These are phyloP conservation scores for Neofusicoccum kwambonambiense DNA, from an alignment of 2,329 filamentous ascomycete species.

Conservation along the genomic window DNA sequence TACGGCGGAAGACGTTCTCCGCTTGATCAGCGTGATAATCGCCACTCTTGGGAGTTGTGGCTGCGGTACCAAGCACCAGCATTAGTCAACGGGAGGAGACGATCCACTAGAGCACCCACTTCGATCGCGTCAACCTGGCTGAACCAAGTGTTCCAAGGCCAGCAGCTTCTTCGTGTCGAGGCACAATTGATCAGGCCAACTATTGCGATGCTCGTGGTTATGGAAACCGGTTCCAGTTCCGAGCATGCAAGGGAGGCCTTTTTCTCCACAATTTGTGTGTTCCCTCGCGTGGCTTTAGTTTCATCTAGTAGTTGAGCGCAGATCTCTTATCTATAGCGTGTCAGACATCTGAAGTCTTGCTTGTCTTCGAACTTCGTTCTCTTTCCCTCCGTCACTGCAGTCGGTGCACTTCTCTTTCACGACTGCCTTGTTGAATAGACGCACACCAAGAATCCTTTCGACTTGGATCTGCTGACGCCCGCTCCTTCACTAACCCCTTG, in stretches of 20 bases:
- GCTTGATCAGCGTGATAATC: conserved; percentile 1
- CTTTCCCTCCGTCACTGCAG: background rate
- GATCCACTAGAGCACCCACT: no score
- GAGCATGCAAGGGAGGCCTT: background rate
- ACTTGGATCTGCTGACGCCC: no score
- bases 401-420: no score
- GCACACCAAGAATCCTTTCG: no score
- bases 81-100: background rate
- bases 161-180: background rate
- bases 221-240: background rate
- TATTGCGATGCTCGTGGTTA: background rate
- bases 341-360: no score
- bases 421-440: no score
- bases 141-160: background rate
- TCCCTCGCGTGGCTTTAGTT: background rate
- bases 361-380: background rate
- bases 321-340: background rate
- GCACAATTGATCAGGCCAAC: background rate
- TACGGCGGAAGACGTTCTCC: background rate
- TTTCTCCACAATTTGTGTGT: background rate
- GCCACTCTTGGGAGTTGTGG: background rate
- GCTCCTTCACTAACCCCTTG: no score
- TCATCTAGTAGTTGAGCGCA: background rate
- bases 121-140: background rate
- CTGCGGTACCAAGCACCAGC: background rate